Conservation (phyloP, 192 early-diverging fungal species). For the Cetraspora pellucida region DNA sequence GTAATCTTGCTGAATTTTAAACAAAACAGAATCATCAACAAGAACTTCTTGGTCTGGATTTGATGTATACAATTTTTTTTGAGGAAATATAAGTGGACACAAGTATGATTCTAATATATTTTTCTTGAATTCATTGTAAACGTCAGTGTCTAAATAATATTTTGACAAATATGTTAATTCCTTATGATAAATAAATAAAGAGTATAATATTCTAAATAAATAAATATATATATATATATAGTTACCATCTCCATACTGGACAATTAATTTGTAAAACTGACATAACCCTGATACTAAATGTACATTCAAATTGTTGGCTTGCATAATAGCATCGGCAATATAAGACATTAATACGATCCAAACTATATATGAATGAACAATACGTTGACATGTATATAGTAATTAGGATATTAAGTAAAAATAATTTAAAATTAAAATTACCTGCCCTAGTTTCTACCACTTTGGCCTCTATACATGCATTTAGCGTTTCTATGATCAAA, state of each 20-base stretch:
- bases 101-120: conserved; percentile 46
- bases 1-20: conserved; percentile 17
- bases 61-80: background rate
- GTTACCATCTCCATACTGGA: conserved; percentile 53
- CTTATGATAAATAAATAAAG: background rate
- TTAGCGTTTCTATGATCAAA: conserved; percentile 56
- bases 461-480: conserved; percentile 43
- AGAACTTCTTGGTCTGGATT: background rate
- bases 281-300: conserved; percentile 49
- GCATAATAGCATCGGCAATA: conserved; percentile 46
- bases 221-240: background rate
- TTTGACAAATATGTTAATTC: background rate
- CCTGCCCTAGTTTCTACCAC: conserved; percentile 52
- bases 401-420: background rate
- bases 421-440: background rate
- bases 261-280: conserved; percentile 51
- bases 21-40: background rate
- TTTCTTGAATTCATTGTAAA: conserved; percentile 48
- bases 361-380: conserved; percentile 34
- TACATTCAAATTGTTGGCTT: conserved; percentile 16
- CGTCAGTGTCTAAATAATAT: conserved; percentile 45
- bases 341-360: conserved; percentile 54
- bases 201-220: too few relatives aligned
- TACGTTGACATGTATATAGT: background rate
- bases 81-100: conserved; percentile 40